Evolutionary conservation across 768 basidiomycete species (phyloP).

Genomic region (Trametes meyenii): DNA sequence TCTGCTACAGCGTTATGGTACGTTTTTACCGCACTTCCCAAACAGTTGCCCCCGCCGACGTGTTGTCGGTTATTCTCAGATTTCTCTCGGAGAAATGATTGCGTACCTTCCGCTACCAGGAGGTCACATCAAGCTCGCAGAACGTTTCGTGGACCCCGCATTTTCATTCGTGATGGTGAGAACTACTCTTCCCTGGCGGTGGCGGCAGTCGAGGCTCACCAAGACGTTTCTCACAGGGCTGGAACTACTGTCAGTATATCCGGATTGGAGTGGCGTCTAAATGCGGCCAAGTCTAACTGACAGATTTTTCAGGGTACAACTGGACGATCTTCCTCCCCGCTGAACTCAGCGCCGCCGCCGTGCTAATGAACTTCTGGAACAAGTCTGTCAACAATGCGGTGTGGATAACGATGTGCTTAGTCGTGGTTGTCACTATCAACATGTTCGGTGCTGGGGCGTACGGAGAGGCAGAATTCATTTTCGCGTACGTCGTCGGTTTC

Average conservation of each 20-base stretch:
- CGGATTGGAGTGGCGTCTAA: background rate
- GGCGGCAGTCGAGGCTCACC: background rate
- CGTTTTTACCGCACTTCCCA: constrained; percentile 16
- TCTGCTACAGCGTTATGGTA: constrained; percentile 77
- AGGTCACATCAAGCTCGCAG: constrained; percentile 79
- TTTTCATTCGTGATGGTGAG: constrained; percentile 51
- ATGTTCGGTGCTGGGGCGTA: constrained; percentile 77
- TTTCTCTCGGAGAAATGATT: constrained; percentile 76
- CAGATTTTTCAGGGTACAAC: constrained; percentile 42
- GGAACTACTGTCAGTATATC: constrained; percentile 52
- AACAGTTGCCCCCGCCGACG: too few species aligned
- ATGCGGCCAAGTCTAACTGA: background rate
- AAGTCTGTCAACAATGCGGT: constrained; percentile 61
- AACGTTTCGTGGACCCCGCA: constrained; percentile 80
- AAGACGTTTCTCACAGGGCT: constrained; percentile 41
- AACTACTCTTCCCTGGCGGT: constrained; percentile 36
- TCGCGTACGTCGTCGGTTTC: constrained; percentile 53
- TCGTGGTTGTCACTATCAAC: constrained; percentile 79
- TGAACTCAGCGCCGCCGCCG: constrained; percentile 73
- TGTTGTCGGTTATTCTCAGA: constrained; percentile 37
- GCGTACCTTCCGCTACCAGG: constrained; percentile 79
- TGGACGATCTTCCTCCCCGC: constrained; percentile 72
- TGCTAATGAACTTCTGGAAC: constrained; percentile 74
- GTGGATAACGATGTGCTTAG: constrained; percentile 79
- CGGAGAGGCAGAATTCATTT: constrained; percentile 85